Evolutionary conservation across 768 basidiomycete species (phyloP).

Genomic region (Hortiboletus flavorubellus): DNA sequence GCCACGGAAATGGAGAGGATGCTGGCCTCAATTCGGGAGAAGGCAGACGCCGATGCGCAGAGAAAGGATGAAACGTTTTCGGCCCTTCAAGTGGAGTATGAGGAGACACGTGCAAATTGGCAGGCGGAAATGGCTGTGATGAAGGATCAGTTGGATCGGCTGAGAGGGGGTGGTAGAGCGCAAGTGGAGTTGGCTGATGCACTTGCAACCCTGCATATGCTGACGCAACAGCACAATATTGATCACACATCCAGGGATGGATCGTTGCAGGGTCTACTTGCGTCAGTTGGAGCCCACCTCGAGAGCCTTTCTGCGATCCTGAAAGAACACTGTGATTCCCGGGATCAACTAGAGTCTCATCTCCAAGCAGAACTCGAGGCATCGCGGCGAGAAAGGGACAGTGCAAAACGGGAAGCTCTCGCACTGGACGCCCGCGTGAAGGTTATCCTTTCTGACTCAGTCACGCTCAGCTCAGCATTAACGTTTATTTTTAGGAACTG

Average conservation of each 20-base stretch:
- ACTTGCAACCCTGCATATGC: conserved; percentile 41
- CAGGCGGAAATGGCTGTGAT: conserved; percentile 46
- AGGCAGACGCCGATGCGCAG: conserved; percentile 37
- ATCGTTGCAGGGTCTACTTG: conserved; percentile 47
- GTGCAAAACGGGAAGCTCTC: conserved; percentile 41
- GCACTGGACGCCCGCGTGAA: conserved; percentile 38
- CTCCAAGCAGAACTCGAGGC: conserved; percentile 57
- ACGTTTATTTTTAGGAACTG: conserved; percentile 21
- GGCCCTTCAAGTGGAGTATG: conserved; percentile 38
- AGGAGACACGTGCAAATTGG: conserved; percentile 48
- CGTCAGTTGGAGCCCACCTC: conserved; percentile 51
- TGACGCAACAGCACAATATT: conserved; percentile 58
- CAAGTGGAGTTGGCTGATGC: conserved; percentile 52
- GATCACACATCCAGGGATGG: conserved; percentile 46
- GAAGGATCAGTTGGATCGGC: conserved; percentile 49
- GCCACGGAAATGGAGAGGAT: conserved; percentile 39
- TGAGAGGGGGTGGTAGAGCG: conserved; percentile 38
- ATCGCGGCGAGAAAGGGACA: conserved; percentile 49
- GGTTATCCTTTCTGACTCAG: conserved; percentile 22
- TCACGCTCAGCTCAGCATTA: neutral
- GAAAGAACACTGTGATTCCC: conserved; percentile 38
- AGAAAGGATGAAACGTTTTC: conserved; percentile 40
- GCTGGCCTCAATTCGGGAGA: conserved; percentile 34
- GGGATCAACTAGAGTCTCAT: conserved; percentile 49
- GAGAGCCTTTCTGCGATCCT: conserved; percentile 45